Conservation (phyloP, 2,329 filamentous ascomycete genomes). For the Xylaria arbuscula region DNA sequence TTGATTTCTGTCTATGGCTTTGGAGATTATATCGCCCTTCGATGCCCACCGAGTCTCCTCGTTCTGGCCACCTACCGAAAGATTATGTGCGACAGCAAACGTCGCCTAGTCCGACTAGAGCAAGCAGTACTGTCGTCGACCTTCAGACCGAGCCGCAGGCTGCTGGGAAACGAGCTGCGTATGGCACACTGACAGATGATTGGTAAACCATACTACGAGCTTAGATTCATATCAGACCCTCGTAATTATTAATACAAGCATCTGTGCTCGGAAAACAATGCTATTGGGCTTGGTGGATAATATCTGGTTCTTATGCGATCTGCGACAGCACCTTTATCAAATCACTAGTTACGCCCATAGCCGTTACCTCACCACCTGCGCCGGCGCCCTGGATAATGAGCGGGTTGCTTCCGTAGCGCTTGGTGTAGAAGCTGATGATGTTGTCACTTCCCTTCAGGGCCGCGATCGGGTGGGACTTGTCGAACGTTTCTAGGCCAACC, state of each 20-base stretch:
- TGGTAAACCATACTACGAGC: constrained; percentile 20
- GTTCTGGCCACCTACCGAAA: constrained; percentile 39
- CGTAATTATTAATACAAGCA: constrained; percentile 29
- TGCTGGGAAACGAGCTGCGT: constrained; percentile 38
- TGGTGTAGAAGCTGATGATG: constrained; percentile 98
- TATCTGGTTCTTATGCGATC: constrained; percentile 61
- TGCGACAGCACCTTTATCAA: constrained; percentile 87
- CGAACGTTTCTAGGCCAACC: constrained; percentile 91
- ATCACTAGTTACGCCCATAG: constrained; percentile 97
- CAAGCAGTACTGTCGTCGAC: constrained; percentile 36
- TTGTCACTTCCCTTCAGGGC: constrained; percentile 97
- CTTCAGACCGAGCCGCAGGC: constrained; percentile 15
- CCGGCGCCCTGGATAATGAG: constrained; percentile 95
- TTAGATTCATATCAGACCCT: background rate
- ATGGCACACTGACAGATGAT: constrained; percentile 32
- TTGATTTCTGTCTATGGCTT: constrained; percentile 65
- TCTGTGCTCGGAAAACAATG: constrained; percentile 21
- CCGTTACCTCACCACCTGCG: constrained; percentile 93
- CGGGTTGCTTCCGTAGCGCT: constrained; percentile 90
- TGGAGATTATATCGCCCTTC: constrained; percentile 57
- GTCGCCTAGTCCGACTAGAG: constrained; percentile 12
- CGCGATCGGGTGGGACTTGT: constrained; percentile 89
- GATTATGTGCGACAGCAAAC: constrained; percentile 33
- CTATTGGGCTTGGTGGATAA: constrained; percentile 32
- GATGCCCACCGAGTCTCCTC: constrained; percentile 38